phyloP scores from a whole-genome alignment of 805 yeast species.

The Ogataea pini region DNA sequence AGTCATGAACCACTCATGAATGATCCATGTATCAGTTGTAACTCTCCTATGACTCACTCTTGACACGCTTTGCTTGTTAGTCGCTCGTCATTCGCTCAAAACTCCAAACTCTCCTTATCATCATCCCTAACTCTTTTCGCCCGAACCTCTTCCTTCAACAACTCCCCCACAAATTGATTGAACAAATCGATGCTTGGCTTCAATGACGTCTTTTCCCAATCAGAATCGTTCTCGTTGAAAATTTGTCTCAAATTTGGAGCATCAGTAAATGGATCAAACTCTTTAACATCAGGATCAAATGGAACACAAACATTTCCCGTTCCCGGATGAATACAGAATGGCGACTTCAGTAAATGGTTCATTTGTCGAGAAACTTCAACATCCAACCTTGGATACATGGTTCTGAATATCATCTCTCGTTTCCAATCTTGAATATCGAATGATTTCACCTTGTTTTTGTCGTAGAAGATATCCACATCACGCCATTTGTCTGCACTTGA shows the following conservation, averaged over 20 bases:
- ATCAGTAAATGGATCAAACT: conserved; percentile 68
- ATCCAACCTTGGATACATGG: conserved; percentile 89
- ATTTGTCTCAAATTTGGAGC: conserved; percentile 76
- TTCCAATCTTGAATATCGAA: conserved; percentile 62
- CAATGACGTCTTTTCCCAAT: conserved; percentile 66
- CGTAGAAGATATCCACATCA: conserved; percentile 61
- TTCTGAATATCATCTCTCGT: conserved; percentile 76
- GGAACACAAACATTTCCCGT: conserved; percentile 97
- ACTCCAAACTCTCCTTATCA: conserved; percentile 27
- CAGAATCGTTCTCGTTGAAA: conserved; percentile 61
- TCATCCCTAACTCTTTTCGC: conserved; percentile 38
- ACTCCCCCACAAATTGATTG: conserved; percentile 55
- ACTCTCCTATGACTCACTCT: too few species aligned
- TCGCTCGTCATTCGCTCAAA: not conserved
- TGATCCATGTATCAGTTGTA: too few species aligned
- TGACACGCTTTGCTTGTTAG: too few species aligned
- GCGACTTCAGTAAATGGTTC: conserved; percentile 91
- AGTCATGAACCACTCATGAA: too few species aligned
- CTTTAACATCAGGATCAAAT: conserved; percentile 50
- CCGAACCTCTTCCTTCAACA: conserved; percentile 56
- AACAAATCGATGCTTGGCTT: conserved; percentile 72
- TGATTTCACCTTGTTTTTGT: conserved; percentile 35
- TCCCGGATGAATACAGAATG: conserved; percentile 95
- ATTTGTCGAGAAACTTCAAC: conserved; percentile 87
- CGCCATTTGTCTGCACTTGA: conserved; percentile 74